Conservation (phyloP, 2,329 filamentous ascomycete genomes). For the Harringtonia lauricola region DNA sequence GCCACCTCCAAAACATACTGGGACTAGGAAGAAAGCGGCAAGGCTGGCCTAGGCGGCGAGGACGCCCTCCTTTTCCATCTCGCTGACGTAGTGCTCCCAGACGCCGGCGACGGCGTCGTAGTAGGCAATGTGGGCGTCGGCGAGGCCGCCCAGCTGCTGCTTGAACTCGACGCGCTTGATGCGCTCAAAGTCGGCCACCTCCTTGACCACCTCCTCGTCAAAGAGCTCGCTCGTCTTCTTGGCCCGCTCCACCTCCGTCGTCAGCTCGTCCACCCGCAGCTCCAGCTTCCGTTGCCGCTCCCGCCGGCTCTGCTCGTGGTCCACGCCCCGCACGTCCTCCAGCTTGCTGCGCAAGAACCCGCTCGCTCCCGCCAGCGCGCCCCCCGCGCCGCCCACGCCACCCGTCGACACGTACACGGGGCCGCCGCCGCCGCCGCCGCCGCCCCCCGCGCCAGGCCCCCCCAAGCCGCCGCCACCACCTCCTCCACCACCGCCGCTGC, state of each 20-base stretch:
- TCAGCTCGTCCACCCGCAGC: slow-evolving; percentile 84
- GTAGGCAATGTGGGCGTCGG: slow-evolving; percentile 78
- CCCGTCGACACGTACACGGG: slow-evolving; percentile 7
- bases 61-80: slow-evolving; percentile 64
- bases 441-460: neutral
- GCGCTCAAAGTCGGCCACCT: slow-evolving; percentile 87
- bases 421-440: slow-evolving; percentile 22
- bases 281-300: slow-evolving; percentile 86
- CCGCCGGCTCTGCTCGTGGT: slow-evolving; percentile 83
- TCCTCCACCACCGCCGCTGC: neutral
- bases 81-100: slow-evolving; percentile 83
- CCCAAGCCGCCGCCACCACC: neutral
- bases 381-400: slow-evolving; percentile 9
- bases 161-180: slow-evolving; percentile 94
- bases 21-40: no score
- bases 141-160: slow-evolving; percentile 70
- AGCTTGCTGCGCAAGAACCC: slow-evolving; percentile 89
- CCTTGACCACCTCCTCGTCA: slow-evolving; percentile 89
- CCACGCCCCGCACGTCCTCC: slow-evolving; percentile 91
- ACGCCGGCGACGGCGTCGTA: slow-evolving; percentile 69
- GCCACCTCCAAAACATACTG: no score
- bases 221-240: slow-evolving; percentile 85
- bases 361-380: slow-evolving; percentile 56
- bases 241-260: slow-evolving; percentile 76
- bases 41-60: slow-evolving; percentile 12